Evolutionary conservation across 495 filamentous ascomycete genomes (phyloP).

Genomic region (Xylaria bambusicola): DNA sequence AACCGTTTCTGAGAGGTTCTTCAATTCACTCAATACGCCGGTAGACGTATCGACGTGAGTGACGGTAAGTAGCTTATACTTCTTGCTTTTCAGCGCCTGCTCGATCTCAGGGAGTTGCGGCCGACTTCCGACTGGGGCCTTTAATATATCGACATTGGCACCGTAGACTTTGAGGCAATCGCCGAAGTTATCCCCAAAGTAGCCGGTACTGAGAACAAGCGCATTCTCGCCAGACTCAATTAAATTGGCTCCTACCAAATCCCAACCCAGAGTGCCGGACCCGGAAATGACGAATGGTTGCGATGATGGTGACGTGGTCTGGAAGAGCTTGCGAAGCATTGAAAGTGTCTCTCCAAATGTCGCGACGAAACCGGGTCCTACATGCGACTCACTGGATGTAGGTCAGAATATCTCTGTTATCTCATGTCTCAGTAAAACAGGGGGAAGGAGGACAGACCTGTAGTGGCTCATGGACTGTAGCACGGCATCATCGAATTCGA

Average conservation of each 20-base stretch:
- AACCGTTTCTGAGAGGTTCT: conserved; percentile 77
- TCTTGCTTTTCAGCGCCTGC: conserved; percentile 79
- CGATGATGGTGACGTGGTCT: conserved; percentile 74
- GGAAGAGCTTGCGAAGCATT: conserved; percentile 90
- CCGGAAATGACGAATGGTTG: conserved; percentile 94
- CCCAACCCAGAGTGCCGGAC: conserved; percentile 95
- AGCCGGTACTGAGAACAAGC: conserved; percentile 90
- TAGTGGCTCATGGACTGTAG: conserved; percentile 94
- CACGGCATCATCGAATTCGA: conserved; percentile 98
- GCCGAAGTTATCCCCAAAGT: conserved; percentile 95
- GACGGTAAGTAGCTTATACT: conserved; percentile 88
- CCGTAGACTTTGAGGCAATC: conserved; percentile 91
- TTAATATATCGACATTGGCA: conserved; percentile 83
- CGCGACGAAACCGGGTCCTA: conserved; percentile 82
- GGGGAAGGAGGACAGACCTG: conserved; percentile 60
- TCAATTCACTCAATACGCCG: conserved; percentile 88
- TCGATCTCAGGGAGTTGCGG: conserved; percentile 87
- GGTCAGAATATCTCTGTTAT: conserved; percentile 3
- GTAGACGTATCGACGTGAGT: conserved; percentile 98
- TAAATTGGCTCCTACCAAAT: conserved; percentile 88
- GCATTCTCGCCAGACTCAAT: conserved; percentile 85
- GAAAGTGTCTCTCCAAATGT: conserved; percentile 86
- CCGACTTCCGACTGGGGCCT: conserved; percentile 82
- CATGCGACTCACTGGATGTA: conserved; percentile 78
- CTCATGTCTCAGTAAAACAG: not conserved